Evolutionary conservation across 2,329 filamentous ascomycete species (phyloP).

Genomic region (Alternaria sp.): DNA sequence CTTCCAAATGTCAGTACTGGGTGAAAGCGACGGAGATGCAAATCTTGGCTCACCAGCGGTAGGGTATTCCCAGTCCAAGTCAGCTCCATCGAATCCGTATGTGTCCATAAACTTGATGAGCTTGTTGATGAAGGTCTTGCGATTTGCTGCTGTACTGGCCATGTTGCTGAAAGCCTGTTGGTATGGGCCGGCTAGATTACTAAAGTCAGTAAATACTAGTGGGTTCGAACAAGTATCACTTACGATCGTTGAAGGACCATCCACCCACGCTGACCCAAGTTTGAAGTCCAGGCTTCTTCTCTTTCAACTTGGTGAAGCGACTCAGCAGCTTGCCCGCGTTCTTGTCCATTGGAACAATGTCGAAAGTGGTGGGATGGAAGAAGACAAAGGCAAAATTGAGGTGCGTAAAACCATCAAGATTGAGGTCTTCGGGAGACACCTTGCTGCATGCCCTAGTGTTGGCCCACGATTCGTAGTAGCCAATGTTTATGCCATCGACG

Average conservation of each 20-base stretch:
- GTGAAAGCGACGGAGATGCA: too few relatives aligned
- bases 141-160: constrained; percentile 21
- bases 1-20: too few relatives aligned
- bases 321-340: neutral
- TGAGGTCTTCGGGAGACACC: constrained; percentile 4
- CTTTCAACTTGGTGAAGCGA: constrained; percentile 35
- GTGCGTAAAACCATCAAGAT: constrained; percentile 8
- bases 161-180: constrained; percentile 38
- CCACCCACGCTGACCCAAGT: constrained; percentile 52
- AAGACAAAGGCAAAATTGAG: constrained; percentile 14
- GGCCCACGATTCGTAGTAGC: constrained; percentile 4
- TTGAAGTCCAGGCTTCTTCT: constrained; percentile 34
- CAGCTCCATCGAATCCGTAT: constrained; percentile 51
- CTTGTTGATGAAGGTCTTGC: constrained; percentile 42
- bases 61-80: constrained; percentile 53
- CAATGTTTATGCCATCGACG: neutral
- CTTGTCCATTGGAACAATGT: constrained; percentile 5
- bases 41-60: neutral
- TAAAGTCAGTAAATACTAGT: neutral
- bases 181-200: constrained; percentile 46
- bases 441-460: neutral
- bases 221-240: neutral
- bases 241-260: constrained; percentile 43
- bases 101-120: constrained; percentile 48
- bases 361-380: constrained; percentile 6